Conservation (phyloP, 202 grass and related monocot genomes). For the Digitaria exilis region DNA sequence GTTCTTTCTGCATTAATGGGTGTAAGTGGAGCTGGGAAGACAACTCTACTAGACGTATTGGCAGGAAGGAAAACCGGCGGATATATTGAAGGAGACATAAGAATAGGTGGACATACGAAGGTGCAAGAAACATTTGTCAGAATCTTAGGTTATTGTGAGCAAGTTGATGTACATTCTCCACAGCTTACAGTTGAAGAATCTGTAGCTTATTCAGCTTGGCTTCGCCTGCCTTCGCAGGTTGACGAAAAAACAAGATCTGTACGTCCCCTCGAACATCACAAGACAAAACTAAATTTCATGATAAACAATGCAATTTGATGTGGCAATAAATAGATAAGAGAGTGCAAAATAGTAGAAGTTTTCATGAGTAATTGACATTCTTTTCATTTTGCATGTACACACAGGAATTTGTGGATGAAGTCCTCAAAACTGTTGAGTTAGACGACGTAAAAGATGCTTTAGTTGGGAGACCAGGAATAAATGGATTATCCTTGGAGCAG, state of each 20-base stretch:
- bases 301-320: neutral
- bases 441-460: constrained; percentile 49
- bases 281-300: neutral
- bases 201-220: constrained; percentile 65
- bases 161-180: constrained; percentile 77
- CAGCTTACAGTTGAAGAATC: constrained; percentile 80
- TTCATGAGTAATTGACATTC: neutral
- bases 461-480: constrained; percentile 43
- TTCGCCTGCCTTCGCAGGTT: constrained; percentile 51
- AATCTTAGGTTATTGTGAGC: constrained; percentile 83
- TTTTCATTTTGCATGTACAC: neutral
- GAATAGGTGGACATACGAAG: constrained; percentile 75
- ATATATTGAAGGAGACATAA: constrained; percentile 69
- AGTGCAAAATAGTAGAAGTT: neutral
- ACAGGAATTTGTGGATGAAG: constrained; percentile 68
- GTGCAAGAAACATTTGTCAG: constrained; percentile 78
- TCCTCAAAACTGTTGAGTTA: constrained; percentile 64
- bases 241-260: constrained; percentile 51
- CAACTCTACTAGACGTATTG: constrained; percentile 77
- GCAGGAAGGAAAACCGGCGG: constrained; percentile 51
- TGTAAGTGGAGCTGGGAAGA: constrained; percentile 76
- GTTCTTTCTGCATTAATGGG: constrained; percentile 81
- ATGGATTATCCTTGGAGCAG: constrained; percentile 59
- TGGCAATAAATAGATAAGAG: neutral
- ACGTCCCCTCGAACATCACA: constrained; percentile 20